Evolutionary conservation across 257 asterid genomes (phyloP), one percentile per base, ranked within the genome.

Genomic region (Galeopsis tetrahit): DNA sequence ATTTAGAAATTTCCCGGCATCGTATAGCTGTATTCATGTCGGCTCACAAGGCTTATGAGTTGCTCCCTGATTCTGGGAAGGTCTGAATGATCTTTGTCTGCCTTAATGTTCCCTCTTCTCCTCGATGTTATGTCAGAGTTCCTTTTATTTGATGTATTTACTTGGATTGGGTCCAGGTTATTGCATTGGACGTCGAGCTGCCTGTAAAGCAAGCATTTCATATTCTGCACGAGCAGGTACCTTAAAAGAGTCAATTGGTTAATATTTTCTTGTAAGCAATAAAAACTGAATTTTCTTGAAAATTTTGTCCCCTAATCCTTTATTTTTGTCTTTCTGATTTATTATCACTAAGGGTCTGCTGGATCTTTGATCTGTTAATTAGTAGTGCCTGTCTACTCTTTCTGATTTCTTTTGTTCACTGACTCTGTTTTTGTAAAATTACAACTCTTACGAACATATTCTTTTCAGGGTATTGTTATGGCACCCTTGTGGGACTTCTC

Each of bases 31-130:
- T 81, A 32, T 91, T 82, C 84, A 69, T 92, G 81, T 84, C 91
- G n/a, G 77, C 95, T 6, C 96, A 90, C 79, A 82, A 85, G 77
- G 97, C 94, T 63, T 92, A 92, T 73, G 97, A 90, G 85, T 78
- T 92, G 82, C 91, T 92, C 68, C 98, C 98, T 44, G 92, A 80
- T 79, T 90, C 98, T 70, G 96, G 96, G 76, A 92, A 92, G 97
- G 98, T 90, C 49, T 61, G 84, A 36, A 63, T 73, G 70, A 70
- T 66, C 62, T 28, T 68, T 57, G 9, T 44, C 53, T 55, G 46
- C 59, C 71, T 46, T 7, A 60, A 11, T 60, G 43, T 69, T 76
- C 39, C 72, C 46, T 13, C 42, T 43, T 57, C 49, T 42, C 11
- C 49, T 70, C 34, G 40, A 28, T 63, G 1, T 66, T 6, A 66